Conservation (phyloP, 441 rosid species). For the Erysimum pusillum region DNA sequence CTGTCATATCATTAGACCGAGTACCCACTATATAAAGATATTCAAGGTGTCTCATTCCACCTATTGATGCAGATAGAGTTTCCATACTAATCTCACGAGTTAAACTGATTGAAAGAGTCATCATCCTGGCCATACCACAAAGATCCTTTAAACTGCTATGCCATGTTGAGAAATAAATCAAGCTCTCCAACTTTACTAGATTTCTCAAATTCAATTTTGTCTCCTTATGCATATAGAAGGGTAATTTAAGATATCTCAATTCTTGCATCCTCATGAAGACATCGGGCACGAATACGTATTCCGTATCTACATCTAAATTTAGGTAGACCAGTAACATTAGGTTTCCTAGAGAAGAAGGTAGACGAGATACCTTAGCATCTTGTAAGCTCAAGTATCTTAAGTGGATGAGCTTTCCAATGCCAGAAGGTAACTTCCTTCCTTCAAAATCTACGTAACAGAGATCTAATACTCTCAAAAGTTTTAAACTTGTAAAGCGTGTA, state of each 20-base stretch:
- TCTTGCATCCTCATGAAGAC: neutral
- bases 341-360: neutral
- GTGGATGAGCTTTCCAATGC: slow-evolving; percentile 1
- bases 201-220: neutral
- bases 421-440: neutral
- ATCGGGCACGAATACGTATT: neutral
- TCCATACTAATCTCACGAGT: neutral
- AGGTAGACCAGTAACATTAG: neutral
- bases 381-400: neutral
- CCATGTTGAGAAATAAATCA: neutral
- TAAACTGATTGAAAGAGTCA: neutral
- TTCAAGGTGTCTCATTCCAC: neutral
- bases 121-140: neutral
- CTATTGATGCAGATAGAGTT: neutral
- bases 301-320: neutral
- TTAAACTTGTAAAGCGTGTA: neutral
- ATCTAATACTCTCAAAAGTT: neutral
- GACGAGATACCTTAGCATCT: neutral
- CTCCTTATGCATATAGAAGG: neutral
- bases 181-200: neutral
- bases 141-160: neutral
- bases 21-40: neutral
- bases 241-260: neutral
- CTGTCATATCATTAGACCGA: too few species aligned
- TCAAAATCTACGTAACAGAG: rapidly evolving